Evolutionary conservation across 2,329 filamentous ascomycete species (phyloP), one percentile per base, ranked within the genome.

Genomic region (Neonectria punicea): DNA sequence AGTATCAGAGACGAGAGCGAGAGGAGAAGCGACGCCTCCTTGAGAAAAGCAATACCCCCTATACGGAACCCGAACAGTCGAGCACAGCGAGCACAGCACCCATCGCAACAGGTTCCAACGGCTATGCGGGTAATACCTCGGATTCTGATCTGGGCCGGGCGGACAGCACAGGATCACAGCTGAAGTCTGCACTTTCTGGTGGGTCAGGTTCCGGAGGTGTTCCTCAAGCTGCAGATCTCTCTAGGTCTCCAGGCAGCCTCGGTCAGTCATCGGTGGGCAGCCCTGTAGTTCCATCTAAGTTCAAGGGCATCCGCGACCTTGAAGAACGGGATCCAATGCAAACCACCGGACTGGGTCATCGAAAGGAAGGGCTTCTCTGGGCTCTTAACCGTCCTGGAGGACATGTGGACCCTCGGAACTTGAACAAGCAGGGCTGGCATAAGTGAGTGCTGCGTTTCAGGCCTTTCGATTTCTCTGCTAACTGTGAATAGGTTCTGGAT

Each of bases 361-460:
- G 93, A 49, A 99, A 98, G 77, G 96, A 99, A 82, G 97, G 96
- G 6, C 84, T 99, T 10, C 81, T 99, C 8, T 99, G 96, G 96
- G 94, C 97, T 28, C 83, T 98, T 49, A 98, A 95, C 76, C 89
- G 93, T 68, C 95, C 95, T 3, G 94, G 94, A 18, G 95, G 93
- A 62, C 96, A 99, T 78, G 94, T 96, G 30, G 97, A 99, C 78
- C 96, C 96, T 10, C 93, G 96, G 72, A 94, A 93, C 18, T 84
- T 99, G 72, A 98, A 98, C 76, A 98, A 98, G 78, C 94, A 97
- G 80, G 94, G 93, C 55, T 99, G 96, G 96, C 96, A 99, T 80
- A 99, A 99, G 93, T 97, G 84, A 82, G 92, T 87, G 54, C 16
- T 10, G 8, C 11, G 5, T 28, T 16, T 9, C 41, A 36, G 18